Base-by-base conservation (phyloP, 805 yeast species). In the Kuraishia capsulata region DNA sequence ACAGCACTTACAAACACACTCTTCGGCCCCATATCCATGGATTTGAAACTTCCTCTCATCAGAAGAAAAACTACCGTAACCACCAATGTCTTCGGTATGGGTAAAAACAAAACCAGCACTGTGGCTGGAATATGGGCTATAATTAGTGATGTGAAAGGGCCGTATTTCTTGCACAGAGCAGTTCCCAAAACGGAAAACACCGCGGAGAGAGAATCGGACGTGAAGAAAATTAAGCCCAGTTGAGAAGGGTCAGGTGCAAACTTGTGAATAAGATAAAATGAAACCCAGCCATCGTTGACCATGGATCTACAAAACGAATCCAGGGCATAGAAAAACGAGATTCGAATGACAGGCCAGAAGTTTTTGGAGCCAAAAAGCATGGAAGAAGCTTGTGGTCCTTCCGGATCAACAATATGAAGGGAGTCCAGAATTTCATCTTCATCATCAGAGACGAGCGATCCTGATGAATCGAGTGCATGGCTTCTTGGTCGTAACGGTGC, bases 21-120 rank as follows among this genome's bases (percentile, higher is more conserved):
- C 39, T 69, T 69, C 9, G 74, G 67, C 1, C 73, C 70, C 21
- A 63, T 56, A 43, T 69, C 76, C 73, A 69, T 67, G 19, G 67
- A 53, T 44, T 67, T 67, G 26, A 69, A 62, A 2, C 58, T 45
- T 1, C 69, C 60, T 47, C 73, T 54, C 11, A 59, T 40, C 2
- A 65, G 44, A 31, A 62, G 42, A 3, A 62, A 50, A 11, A 54
- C 45, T 37, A 65, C 41, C 42, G 71, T 59, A 9, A 54, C 34
- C 3, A 39, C 33, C 25, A 65, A 47, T 19, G 57, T 51, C 3
- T 49, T 40, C 4, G 73, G 69, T 11, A 66, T 41, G 8, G 74
- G 69, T 20, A 65, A 57, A 14, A 64, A 33, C 11, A 59, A 51
- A 26, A 67, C 53, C 33, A 68, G 51, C 2, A 65, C 38, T 2